Evolutionary conservation across 192 early-diverging fungal species (phyloP), one percentile per base, ranked within the genome.

Genomic region (Podila epicladia): DNA sequence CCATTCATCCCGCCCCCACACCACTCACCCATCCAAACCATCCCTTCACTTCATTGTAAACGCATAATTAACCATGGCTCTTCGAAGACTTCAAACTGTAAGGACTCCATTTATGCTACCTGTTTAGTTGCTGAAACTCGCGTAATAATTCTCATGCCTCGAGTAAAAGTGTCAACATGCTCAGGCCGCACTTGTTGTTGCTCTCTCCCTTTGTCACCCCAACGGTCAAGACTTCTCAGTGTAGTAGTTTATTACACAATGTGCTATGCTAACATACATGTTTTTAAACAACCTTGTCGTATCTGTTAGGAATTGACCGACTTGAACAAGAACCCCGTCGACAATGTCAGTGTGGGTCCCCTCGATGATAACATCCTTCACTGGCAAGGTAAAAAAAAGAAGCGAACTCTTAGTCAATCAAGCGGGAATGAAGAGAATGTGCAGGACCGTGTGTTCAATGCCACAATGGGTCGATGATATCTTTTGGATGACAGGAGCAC

Each of bases 241-340:
- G 13, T 45, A 45, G 41, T 45, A 17, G 15, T 11, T 17, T 4
- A 45, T 45, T 17, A 45, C 41, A 45, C 8, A 3, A 17, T 45
- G 1, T 17, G 15, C 41, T 17, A 45, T 17, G 15, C 41, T 17
- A 45, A 45, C 11, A 45, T 45, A 17, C 15, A 1, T 12, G 41
- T 45, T 17, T 45, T 41, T 41, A 0, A 45, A 15, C 41, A 45
- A 45, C 11, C 41, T 17, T 45, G 41, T 45, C 13, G 17, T 45
- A 45, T 45, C 13, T 45, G 41, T 8, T 63, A 91, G 90, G 94
- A 95, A 85, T 77, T 92, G 28, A 64, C 66, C n/a, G 94, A 93
- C 35, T 63, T 95, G 22, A 73, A 69, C 31, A 92, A 85, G 83
- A 91, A 85, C 59, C 93, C 94, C 5, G 70, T 84, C 15, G 82